These are phyloP conservation scores for Rusavskia elegans DNA, from an alignment of 495 filamentous ascomycete species.

Conservation along the genomic window DNA sequence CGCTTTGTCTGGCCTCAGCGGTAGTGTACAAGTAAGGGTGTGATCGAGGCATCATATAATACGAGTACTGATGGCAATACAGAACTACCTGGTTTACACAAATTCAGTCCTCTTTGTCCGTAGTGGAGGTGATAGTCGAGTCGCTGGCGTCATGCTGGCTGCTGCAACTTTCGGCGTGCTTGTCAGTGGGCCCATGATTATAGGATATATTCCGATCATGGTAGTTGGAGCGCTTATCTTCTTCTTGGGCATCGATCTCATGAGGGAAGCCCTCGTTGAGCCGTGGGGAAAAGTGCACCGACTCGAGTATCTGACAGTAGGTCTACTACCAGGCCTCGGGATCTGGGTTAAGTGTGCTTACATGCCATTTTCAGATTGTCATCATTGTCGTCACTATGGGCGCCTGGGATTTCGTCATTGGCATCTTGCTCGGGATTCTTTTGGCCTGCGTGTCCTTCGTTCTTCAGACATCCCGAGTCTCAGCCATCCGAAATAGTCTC, in stretches of 20 bases:
- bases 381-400: constrained; percentile 96
- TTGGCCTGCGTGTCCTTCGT: constrained; percentile 82
- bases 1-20: constrained; percentile 65
- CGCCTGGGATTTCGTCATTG: constrained; percentile 84
- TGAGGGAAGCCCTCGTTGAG: constrained; percentile 73
- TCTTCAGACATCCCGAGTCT: constrained; percentile 75
- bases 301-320: constrained; percentile 77
- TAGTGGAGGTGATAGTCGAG: constrained; percentile 70
- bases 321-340: constrained; percentile 1
- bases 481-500: constrained; percentile 73
- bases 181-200: constrained; percentile 67
- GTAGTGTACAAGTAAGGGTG: constrained; percentile 62
- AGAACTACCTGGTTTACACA: constrained; percentile 91
- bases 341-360: neutral
- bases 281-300: constrained; percentile 73
- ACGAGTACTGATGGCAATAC: neutral
- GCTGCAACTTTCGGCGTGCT: constrained; percentile 63
- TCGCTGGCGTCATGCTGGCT: constrained; percentile 79
- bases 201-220: constrained; percentile 92
- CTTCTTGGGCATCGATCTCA: constrained; percentile 75
- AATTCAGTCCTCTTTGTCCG: constrained; percentile 92
- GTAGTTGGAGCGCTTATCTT: constrained; percentile 93
- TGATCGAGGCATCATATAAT: neutral
- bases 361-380: constrained; percentile 42
- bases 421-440: constrained; percentile 82